Conservation (phyloP, 441 rosid species). For the Manihot esculenta region DNA sequence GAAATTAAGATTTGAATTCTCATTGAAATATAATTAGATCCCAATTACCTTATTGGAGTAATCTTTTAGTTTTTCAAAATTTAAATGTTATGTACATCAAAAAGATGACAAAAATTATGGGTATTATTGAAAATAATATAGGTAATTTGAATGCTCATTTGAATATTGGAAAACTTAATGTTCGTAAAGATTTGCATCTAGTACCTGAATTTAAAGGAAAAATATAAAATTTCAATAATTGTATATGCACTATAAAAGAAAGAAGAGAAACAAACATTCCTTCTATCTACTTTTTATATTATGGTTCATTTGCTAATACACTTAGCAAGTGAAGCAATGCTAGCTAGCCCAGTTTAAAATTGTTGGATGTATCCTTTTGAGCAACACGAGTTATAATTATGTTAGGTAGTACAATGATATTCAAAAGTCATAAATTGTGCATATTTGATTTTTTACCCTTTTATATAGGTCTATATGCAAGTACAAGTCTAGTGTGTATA, state of each 20-base stretch:
- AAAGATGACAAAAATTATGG: too few species aligned
- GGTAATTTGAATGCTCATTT: background rate
- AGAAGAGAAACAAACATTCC: background rate
- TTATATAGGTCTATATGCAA: background rate
- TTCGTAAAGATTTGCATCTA: background rate
- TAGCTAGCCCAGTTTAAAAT: background rate
- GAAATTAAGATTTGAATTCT: background rate
- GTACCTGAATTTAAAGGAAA: background rate
- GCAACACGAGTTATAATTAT: background rate
- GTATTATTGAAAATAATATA: background rate
- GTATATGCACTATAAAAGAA: background rate
- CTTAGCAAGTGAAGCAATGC: background rate
- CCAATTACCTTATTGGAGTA: conserved; percentile 11
- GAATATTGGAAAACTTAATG: background rate
- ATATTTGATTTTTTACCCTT: background rate
- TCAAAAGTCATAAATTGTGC: background rate
- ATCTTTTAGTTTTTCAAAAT: conserved; percentile 3
- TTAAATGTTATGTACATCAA: conserved; percentile 13
- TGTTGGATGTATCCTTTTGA: conserved; percentile 14
- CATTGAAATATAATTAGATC: conserved; percentile 4
- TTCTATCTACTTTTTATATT: background rate
- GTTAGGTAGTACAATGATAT: background rate
- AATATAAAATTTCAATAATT: background rate
- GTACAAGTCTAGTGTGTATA: too few species aligned
- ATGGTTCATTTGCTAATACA: conserved; percentile 10